Base-by-base conservation (phyloP, 1,284 basidiomycete genomes). In the Malassezia pachydermatis region DNA sequence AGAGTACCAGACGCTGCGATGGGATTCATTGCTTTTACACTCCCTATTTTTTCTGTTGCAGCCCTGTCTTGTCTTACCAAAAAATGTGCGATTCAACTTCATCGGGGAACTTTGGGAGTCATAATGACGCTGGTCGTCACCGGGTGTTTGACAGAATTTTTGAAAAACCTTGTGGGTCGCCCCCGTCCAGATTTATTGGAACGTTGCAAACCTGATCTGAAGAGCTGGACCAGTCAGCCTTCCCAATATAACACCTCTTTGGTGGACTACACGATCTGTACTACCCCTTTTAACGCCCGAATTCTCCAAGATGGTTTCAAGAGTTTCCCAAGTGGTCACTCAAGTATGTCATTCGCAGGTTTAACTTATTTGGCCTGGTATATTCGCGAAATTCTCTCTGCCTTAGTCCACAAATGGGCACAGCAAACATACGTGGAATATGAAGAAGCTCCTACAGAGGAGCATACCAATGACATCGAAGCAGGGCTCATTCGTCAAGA, bases 311-410 rank as follows among this genome's bases (percentile, higher is more conserved):
- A 62, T 40, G 90, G 90, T 0, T 96, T 89, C 76, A 80, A 86
- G 61, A 88, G 85, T 67, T 95, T 98, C 73, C 87, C 87, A 4
- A 88, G 85, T 41, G 92, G 92, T 0, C 92, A 96, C 74, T 81
- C 86, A 1, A 86, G 84, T 63, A 86, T 90, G 43, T 85, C 88
- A 0, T 96, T 90, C 66, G 86, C 88, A 8, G 90, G 92, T 1
- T 77, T 96, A 3, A 86, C 86, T 2, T 96, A 89, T 75, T 76
- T 98, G 28, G 77, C 84, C 4, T 84, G 87, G 57, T 96, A 92
- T 70, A 39, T 70, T 8, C 60, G 56, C 2, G 55, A 11, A 7
- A 25, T 20, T 7, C 13, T 24, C 8, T 35, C 28, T 20, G 34
- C 22, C 1, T 17, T 44, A 25, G 27, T 43, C 8, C 41, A 20